Conservation (phyloP, 1,284 basidiomycete species). For the Cryptococcus maquisensis region DNA sequence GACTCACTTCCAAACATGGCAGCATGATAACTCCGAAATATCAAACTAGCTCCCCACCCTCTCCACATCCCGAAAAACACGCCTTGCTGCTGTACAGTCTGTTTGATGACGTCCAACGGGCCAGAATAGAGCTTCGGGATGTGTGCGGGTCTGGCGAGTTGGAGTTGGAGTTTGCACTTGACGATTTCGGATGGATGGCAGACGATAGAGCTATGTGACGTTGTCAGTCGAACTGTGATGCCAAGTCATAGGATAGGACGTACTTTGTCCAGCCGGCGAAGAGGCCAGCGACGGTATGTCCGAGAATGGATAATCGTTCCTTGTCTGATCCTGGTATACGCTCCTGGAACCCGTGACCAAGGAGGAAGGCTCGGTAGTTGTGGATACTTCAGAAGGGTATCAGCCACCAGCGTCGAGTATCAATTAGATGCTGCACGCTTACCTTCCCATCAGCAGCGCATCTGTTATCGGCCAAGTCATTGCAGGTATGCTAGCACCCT, state of each 20-base stretch:
- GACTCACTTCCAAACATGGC: slow-evolving; percentile 47
- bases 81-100: slow-evolving; percentile 40
- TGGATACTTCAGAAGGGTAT: slow-evolving; percentile 29
- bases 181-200: slow-evolving; percentile 49
- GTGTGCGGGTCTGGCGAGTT: slow-evolving; percentile 33
- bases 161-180: slow-evolving; percentile 48
- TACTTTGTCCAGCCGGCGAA: slow-evolving; percentile 49
- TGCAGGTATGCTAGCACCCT: slow-evolving; percentile 48
- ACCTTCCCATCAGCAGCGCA: slow-evolving; percentile 48
- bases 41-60: slow-evolving; percentile 43
- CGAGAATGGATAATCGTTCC: slow-evolving; percentile 34
- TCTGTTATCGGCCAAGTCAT: slow-evolving; percentile 49
- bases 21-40: slow-evolving; percentile 44
- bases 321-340: slow-evolving; percentile 15
- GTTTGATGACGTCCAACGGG: slow-evolving; percentile 43
- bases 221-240: neutral
- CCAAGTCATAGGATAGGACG: slow-evolving; percentile 4
- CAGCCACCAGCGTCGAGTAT: neutral
- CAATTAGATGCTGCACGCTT: slow-evolving; percentile 3
- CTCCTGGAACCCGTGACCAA: slow-evolving; percentile 40
- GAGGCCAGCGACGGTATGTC: slow-evolving; percentile 44
- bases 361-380: slow-evolving; percentile 44
- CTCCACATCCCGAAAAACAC: slow-evolving; percentile 43
- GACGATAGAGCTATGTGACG: slow-evolving; percentile 29
- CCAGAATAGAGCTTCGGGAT: slow-evolving; percentile 34